These are phyloP conservation scores for Fusarium kyushuense DNA, from an alignment of 2,329 filamentous ascomycete species.

Conservation along the genomic window DNA sequence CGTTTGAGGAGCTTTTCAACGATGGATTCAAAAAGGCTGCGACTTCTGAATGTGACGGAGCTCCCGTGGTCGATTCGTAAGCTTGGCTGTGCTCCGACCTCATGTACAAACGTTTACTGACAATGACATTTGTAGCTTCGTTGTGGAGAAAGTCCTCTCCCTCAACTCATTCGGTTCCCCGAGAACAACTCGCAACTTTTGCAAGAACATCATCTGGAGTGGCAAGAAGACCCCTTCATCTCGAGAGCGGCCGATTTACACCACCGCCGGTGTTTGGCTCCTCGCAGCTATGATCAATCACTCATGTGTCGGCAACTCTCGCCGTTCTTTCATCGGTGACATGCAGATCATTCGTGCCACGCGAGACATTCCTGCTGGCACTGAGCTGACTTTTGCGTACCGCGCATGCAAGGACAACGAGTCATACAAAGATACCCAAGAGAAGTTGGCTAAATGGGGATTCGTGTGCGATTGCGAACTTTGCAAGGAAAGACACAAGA, in stretches of 20 bases:
- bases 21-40: slow-evolving; percentile 53
- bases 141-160: slow-evolving; percentile 57
- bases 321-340: slow-evolving; percentile 65
- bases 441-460: slow-evolving; percentile 53
- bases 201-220: not conserved
- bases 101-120: accelerated
- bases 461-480: slow-evolving; percentile 58
- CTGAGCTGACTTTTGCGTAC: slow-evolving; percentile 62
- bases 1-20: slow-evolving; percentile 52
- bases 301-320: slow-evolving; percentile 61
- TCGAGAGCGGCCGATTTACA: not conserved
- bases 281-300: slow-evolving; percentile 65
- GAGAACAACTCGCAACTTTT: slow-evolving; percentile 37
- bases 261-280: slow-evolving; percentile 59
- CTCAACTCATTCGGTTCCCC: slow-evolving; percentile 59
- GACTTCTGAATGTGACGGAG: slow-evolving; percentile 49
- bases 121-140: slow-evolving; percentile 53
- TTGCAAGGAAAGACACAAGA: slow-evolving; percentile 46
- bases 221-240: not conserved
- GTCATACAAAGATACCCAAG: slow-evolving; percentile 43
- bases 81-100: slow-evolving; percentile 20
- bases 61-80: slow-evolving; percentile 60
- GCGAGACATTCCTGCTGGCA: slow-evolving; percentile 55
- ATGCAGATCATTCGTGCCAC: slow-evolving; percentile 64
- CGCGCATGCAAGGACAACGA: slow-evolving; percentile 45